Base-by-base conservation (phyloP, 352 stramenopile species). In the Phytopythium litorale region DNA sequence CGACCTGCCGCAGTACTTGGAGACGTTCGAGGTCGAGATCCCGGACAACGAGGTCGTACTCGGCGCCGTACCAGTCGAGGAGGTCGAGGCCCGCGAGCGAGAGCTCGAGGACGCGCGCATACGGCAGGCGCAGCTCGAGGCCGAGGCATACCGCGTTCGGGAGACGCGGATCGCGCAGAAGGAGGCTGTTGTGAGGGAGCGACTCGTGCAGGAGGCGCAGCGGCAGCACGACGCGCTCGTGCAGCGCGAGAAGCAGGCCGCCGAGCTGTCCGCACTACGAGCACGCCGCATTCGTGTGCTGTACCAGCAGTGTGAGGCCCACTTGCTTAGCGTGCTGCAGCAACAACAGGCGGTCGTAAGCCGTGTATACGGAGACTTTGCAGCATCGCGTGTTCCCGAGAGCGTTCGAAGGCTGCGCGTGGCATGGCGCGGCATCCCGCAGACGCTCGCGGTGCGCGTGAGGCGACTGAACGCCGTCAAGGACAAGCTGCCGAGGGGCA, bases 391-490 rank as follows among this genome's bases (percentile, higher is more conserved):
- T 1, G 61, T 83, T 0, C 75, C 79, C 0, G 68, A 75, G 18
- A 78, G 78, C 42, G 48, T 68, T 7, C 71, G 83, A 42, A 67
- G 79, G 7, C 94, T 89, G 56, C 75, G 79, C 7, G 85, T 93
- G 4, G 78, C 92, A 49, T 96, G 81, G 83, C 33, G 75, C 16
- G 66, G 73, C 9, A 78, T 97, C 43, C 90, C 90, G 1, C 68
- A 94, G 58, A 88, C 84, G 0, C 65, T 97, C 28, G 72, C 92
- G 52, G 66, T 97, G 40, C 70, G 73, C 7, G 61, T 78, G 6
- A 80, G 78, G 60, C 77, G 86, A 66, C 49, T 97, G 2, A 79
- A 81, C 13, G 91, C 77, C 9, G 66, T 97, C 21, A 96, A 96
- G 62, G 84, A 97, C 62, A 94, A 93, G 35, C 62, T 97, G 4